Conservation (phyloP, 371 early-diverging fungal species). For the Mucor lusitanicus region DNA sequence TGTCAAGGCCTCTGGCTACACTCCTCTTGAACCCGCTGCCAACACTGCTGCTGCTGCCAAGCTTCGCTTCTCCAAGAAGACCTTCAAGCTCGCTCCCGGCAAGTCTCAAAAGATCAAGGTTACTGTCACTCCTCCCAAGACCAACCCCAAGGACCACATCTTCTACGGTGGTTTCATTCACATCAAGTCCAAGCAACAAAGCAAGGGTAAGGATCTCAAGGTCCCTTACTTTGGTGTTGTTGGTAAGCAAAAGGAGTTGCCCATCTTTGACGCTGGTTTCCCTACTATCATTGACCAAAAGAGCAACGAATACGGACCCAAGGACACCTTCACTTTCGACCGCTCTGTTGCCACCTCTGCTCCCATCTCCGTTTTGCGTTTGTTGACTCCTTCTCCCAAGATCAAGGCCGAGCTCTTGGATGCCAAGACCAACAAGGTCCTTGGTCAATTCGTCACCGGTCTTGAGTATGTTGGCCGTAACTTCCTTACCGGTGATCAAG, state of each 20-base stretch:
- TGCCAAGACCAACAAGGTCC: conserved; percentile 21
- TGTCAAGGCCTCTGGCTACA: conserved; percentile 22
- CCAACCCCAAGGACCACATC: conserved; percentile 34
- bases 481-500: conserved; percentile 7
- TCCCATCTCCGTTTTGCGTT: conserved; percentile 30
- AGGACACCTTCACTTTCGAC: conserved; percentile 26
- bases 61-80: conserved; percentile 34
- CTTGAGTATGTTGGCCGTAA: conserved; percentile 27
- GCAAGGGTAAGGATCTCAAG: conserved; percentile 27
- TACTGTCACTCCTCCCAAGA: conserved; percentile 48
- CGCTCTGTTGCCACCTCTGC: conserved; percentile 15
- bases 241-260: conserved; percentile 45
- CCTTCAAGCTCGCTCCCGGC: conserved; percentile 45
- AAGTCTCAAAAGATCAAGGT: conserved; percentile 43
- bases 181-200: conserved; percentile 20
- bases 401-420: conserved; percentile 30
- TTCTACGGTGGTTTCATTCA: conserved; percentile 41
- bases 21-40: conserved; percentile 28
- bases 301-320: conserved; percentile 12
- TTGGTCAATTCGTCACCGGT: conserved; percentile 23
- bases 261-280: conserved; percentile 25
- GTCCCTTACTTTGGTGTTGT: conserved; percentile 61
- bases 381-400: conserved; percentile 27
- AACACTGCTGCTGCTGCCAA: conserved; percentile 32
- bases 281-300: conserved; percentile 17